Evolutionary conservation across 202 grass and related monocot genomes (phyloP).

Genomic region (Brachypodium distachyon): DNA sequence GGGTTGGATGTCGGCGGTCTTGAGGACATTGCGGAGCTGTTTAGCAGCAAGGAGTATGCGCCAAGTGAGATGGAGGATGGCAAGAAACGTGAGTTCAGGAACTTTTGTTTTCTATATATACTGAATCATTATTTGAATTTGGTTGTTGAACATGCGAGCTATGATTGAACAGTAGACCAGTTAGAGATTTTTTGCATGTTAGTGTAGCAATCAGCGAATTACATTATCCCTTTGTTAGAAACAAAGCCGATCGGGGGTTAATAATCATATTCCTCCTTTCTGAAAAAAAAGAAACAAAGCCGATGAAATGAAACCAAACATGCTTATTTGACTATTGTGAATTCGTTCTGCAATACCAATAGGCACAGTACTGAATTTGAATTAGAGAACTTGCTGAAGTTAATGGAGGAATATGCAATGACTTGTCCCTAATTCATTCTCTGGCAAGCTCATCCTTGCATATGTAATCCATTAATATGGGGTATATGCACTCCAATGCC

Average conservation of each 20-base stretch:
- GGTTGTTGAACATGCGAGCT: background rate
- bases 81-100: constrained; percentile 38
- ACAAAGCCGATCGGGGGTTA: background rate
- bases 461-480: background rate
- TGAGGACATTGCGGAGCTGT: constrained; percentile 61
- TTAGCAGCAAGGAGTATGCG: constrained; percentile 42
- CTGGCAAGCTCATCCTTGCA: background rate
- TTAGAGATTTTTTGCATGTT: background rate
- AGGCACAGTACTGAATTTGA: background rate
- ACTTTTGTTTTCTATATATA: background rate
- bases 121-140: background rate
- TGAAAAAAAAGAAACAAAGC: too few relatives aligned
- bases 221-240: background rate
- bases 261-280: too few relatives aligned
- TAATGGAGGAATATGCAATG: background rate
- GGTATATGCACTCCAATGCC: background rate
- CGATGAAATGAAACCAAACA: background rate
- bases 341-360: background rate
- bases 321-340: background rate
- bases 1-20: constrained; percentile 30
- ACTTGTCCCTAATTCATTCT: background rate
- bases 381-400: background rate
- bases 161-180: background rate
- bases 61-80: constrained; percentile 28
- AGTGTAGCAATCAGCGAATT: background rate